Conservation (phyloP, 352 stramenopile genomes). For the Phytophthora brassicae region DNA sequence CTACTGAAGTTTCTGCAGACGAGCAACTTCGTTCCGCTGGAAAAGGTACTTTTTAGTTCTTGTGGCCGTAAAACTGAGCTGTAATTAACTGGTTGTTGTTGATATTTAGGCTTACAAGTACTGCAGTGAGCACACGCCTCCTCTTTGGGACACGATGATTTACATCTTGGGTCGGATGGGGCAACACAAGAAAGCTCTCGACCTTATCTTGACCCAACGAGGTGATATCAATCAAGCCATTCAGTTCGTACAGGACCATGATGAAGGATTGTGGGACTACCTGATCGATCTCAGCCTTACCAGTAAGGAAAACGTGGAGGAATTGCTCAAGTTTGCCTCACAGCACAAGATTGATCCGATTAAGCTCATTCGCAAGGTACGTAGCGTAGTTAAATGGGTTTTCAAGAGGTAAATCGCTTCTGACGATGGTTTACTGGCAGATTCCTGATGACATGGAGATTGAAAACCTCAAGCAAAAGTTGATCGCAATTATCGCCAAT, state of each 20-base stretch:
- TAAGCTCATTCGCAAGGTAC: conserved; percentile 82
- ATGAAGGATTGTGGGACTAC: conserved; percentile 80
- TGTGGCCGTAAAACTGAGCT: neutral
- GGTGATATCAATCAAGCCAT: conserved; percentile 82
- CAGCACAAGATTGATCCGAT: conserved; percentile 87
- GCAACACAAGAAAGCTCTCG: conserved; percentile 82
- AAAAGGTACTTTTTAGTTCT: conserved; percentile 51
- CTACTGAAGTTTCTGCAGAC: conserved; percentile 81
- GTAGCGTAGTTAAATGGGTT: neutral
- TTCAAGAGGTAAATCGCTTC: neutral
- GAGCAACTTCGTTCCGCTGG: conserved; percentile 79
- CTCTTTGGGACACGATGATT: conserved; percentile 86
- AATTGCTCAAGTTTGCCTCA: conserved; percentile 68
- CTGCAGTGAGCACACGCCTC: conserved; percentile 69
- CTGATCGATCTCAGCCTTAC: conserved; percentile 80
- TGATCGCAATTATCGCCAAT: conserved; percentile 78
- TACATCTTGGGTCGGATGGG: conserved; percentile 87
- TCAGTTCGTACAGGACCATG: conserved; percentile 81
- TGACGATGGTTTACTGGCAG: conserved; percentile 26
- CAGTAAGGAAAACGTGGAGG: conserved; percentile 73
- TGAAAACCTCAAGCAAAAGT: conserved; percentile 77
- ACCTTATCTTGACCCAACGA: conserved; percentile 82
- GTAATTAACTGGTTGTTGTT: neutral
- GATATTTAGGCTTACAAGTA: conserved; percentile 69
- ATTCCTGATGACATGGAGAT: conserved; percentile 86